Conservation (phyloP, 2,329 filamentous ascomycete species). For the Fusarium palustre region DNA sequence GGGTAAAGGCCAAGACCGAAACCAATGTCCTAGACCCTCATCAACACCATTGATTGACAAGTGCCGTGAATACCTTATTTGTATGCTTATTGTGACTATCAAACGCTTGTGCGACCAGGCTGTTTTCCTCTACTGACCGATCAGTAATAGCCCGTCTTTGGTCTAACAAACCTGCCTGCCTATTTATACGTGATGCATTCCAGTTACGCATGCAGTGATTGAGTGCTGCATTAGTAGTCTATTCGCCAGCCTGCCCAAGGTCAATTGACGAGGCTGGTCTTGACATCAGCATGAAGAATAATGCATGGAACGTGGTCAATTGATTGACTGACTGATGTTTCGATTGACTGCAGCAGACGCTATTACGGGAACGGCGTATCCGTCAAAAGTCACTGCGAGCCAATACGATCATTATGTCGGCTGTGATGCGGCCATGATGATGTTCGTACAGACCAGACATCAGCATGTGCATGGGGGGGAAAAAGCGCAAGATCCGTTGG, state of each 20-base stretch:
- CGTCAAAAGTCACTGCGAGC: constrained; percentile 1
- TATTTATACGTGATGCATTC: not conserved
- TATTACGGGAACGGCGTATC: constrained; percentile 4
- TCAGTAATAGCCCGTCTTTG: not conserved
- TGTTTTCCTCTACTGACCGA: not conserved
- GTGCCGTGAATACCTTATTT: constrained; percentile 18
- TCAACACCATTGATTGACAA: constrained; percentile 3
- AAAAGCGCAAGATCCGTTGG: not conserved
- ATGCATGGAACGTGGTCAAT: not conserved
- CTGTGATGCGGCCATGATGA: not conserved
- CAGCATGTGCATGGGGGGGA: not conserved
- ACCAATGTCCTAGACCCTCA: not conserved
- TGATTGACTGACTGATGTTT: not conserved
- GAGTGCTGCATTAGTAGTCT: not conserved
- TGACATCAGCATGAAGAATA: not conserved
- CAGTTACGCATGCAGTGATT: not conserved
- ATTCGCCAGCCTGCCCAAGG: not conserved
- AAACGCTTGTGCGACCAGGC: constrained; percentile 1
- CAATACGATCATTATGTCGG: not conserved
- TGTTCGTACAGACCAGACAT: not conserved
- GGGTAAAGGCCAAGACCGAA: not conserved
- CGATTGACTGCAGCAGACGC: not conserved
- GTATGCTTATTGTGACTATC: constrained; percentile 25
- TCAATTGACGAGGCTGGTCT: not conserved
- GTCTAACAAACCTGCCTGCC: not conserved